Evolutionary conservation across 2,329 filamentous ascomycete genomes (phyloP), one percentile per base, ranked within the genome.

Genomic region (Hypoxylon sp.): DNA sequence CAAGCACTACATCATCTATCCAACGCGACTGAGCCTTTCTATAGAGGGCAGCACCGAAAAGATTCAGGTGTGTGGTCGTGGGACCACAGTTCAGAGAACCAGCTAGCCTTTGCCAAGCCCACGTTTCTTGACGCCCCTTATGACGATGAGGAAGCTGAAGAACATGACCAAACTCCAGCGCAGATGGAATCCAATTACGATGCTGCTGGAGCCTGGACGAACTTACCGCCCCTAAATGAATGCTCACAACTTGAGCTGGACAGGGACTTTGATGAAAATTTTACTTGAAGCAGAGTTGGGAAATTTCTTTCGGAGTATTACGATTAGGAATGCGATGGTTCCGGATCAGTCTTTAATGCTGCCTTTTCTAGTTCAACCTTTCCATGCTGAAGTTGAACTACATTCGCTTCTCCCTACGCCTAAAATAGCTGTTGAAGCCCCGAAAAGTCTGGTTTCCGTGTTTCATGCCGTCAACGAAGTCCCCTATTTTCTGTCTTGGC

Each of bases 61-160:
- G 68, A 70, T 46, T 68, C 68, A 8, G 64, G 64, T 10, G 35
- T 68, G 3, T 58, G 25, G 17, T 68, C 68, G 6, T 59, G 30
- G 35, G 64, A 60, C 17, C 44, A 17, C 4, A 62, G 37, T 33
- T 66, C 57, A 1, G 66, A 69, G 4, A 61, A 61, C 17, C 51
- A 61, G n/a, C 33, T 20, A 5, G 7, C 33, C 25, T 44, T 40
- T 6, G 6, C 35, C 6, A 50, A 61, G 11, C 42, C 33, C 5
- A 11, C 3, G 13, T 22, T 57, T 2, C 57, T 33, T 5, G 35
- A 42, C 1, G 13, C 30, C 53, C 1, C 44, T 5, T 20, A 44
- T 17, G 35, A 46, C 14, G 49, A 37, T 11, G 22, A 56, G 1
- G 35, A 49, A 22, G 20, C 13, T 6, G 46, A 57, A 22, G 30